Conservation (phyloP, 2,329 filamentous ascomycete species). For the Emergomyces orientalis region DNA sequence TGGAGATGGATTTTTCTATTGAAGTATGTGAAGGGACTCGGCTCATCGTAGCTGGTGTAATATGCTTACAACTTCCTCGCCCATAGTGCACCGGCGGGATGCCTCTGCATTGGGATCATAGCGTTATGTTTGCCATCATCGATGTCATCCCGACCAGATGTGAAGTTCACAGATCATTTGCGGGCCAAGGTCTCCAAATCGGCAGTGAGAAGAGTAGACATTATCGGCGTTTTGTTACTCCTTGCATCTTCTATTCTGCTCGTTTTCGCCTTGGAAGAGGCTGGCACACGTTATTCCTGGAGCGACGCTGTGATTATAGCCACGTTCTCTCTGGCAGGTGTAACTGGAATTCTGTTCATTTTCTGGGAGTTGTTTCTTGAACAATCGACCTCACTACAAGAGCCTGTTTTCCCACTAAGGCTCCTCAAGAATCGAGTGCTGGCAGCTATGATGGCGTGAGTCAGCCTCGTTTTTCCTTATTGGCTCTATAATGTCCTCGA, state of each 20-base stretch:
- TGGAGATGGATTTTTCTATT: conserved; percentile 22
- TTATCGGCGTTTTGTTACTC: conserved; percentile 23
- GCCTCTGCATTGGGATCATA: conserved; percentile 12
- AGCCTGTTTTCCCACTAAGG: conserved; percentile 30
- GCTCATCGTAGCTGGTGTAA: not conserved
- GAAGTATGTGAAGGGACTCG: not conserved
- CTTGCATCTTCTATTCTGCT: conserved; percentile 14
- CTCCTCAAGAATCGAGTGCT: conserved; percentile 26
- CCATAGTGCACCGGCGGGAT: not conserved
- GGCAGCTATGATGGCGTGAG: conserved; percentile 28
- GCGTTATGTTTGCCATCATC: not conserved
- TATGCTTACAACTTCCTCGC: not conserved
- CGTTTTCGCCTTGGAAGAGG: conserved; percentile 16
- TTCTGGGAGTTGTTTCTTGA: conserved; percentile 24
- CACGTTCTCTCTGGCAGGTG: conserved; percentile 7
- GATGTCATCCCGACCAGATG: conserved; percentile 5
- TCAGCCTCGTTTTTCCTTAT: conserved; percentile 10
- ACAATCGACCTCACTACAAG: conserved; percentile 7
- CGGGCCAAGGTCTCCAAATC: not conserved
- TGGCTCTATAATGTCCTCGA: not conserved
- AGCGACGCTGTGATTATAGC: conserved; percentile 10
- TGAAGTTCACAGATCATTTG: not conserved
- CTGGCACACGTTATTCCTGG: conserved; percentile 14
- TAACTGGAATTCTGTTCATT: conserved; percentile 7
- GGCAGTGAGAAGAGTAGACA: conserved; percentile 17